Base-by-base conservation (phyloP, 176 grass and related monocot genomes). In the Lolium perenne region DNA sequence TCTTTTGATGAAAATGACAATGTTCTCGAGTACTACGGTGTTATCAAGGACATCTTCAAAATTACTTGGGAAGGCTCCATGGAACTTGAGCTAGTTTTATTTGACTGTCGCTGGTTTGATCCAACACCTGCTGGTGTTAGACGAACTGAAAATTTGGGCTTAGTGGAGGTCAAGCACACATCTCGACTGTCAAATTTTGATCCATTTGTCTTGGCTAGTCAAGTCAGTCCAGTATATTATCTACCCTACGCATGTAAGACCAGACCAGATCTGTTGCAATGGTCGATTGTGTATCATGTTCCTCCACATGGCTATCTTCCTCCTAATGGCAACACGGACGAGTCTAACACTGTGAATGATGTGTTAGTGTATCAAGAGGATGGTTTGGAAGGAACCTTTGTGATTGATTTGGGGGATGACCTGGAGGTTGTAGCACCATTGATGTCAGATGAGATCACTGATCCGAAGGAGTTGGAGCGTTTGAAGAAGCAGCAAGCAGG, bases 321-420 rank as follows among this genome's bases (percentile, higher is more conserved):
- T 71, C 38, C 67, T 5, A 45, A 20, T n/a, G 17, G 38, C 8
- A 70, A 20, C 38, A 40, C 17, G n/a, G 3, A 40, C 0, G 17
- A 45, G 48, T 50, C 48, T 10, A 12, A 38, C 17, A 11, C 17
- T 0, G 8, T 10, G 35, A 71, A 71, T 43, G 3, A 45, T 5
- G 18, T 71, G 23, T 32, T 65, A 29, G 3, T 74, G 25, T 83
- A 48, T 32, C 69, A 83, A 40, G 80, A 70, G 41, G 82, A 83
- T 13, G 69, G 82, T 12, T 49, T 83, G 23, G 5, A 60, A 26
- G 82, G 55, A 9, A 47, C 18, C 17, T 14, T 72, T 43, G 20
- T 48, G 18, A 72, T 72, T 22, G 41, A 72, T 10, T 47, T 72
- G 2, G 20, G 10, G 29, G 29, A 29, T 65, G 62, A 32, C 62